These are phyloP conservation scores for Angomonas ambiguus DNA, from an alignment of 208 protist genomes.

Conservation along the genomic window DNA sequence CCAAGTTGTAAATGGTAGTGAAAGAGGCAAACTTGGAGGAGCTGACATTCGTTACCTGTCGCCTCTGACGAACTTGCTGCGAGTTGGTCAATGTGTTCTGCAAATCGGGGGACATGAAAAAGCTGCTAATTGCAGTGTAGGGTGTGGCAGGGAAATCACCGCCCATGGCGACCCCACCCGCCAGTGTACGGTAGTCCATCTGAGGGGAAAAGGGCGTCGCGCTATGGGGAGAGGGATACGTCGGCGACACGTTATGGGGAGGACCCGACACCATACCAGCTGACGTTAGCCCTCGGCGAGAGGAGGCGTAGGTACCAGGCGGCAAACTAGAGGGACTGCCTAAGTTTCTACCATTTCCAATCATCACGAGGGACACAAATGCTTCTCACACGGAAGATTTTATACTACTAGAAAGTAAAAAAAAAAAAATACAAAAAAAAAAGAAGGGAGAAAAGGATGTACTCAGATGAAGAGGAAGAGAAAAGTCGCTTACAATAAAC, in stretches of 20 bases:
- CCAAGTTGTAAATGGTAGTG: conserved; percentile 88
- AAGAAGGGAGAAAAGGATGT: not conserved
- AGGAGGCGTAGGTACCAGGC: not conserved
- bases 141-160: conserved; percentile 77
- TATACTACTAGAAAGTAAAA: conserved; percentile 1
- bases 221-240: conserved; percentile 47
- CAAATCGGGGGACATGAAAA: conserved; percentile 72
- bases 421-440: conserved; percentile 14
- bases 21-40: conserved; percentile 81
- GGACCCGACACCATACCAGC: conserved; percentile 2
- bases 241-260: conserved; percentile 36
- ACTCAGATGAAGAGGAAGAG: not conserved
- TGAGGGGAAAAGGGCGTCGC: conserved; percentile 40
- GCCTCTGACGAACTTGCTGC: conserved; percentile 28
- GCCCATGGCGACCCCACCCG: conserved; percentile 36
- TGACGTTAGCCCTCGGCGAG: conserved; percentile 4
- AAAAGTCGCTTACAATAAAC: not conserved
- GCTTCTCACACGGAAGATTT: not conserved
- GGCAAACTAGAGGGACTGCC: not conserved
- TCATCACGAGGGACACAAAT: not conserved
- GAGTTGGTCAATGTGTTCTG: conserved; percentile 38
- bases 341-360: conserved; percentile 5
- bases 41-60: conserved; percentile 63
- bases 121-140: conserved; percentile 64
- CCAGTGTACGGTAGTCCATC: conserved; percentile 33